Percentiles rank a stretch among this genome's conserved stretches.
Evolutionary conservation across 805 yeast species (phyloP).

Genomic region (Phaffomyces thermotolerans): DNA sequence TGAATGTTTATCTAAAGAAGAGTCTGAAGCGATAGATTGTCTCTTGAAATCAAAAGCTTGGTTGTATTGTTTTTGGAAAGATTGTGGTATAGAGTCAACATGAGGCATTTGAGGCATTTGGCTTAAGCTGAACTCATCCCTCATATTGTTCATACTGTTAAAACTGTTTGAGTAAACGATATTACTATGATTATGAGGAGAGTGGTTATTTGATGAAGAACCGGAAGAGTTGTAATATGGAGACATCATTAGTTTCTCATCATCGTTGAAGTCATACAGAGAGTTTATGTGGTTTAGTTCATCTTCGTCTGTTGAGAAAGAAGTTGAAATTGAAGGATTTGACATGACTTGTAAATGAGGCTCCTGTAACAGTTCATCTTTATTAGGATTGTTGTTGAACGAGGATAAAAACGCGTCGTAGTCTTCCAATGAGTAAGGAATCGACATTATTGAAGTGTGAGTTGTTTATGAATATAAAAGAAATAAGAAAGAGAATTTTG

Average conservation of each 20-base stretch:
- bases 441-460: not conserved
- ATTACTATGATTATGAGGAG: slow-evolving; percentile 3
- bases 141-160: not conserved
- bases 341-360: slow-evolving; percentile 5
- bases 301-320: slow-evolving; percentile 8
- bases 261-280: not conserved
- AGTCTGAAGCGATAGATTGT: slow-evolving; percentile 2
- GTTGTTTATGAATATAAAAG: not conserved
- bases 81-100: no score
- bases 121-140: slow-evolving; percentile 4
- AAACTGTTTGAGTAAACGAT: no score
- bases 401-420: slow-evolving; percentile 26
- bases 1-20: slow-evolving; percentile 6
- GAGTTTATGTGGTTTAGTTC: slow-evolving; percentile 1
- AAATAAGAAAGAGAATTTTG: not conserved
- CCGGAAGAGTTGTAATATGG: not conserved
- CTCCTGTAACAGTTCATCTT: slow-evolving; percentile 6
- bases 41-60: slow-evolving; percentile 1
- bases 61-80: no score
- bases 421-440: slow-evolving; percentile 26
- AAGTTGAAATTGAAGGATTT: slow-evolving; percentile 9
- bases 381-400: slow-evolving; percentile 8
- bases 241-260: not conserved
- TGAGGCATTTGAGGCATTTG: no score
- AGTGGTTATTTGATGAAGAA: not conserved